A percentile compares a stretch with the other conserved stretches of the same genome.
phyloP scores from a whole-genome alignment of 2,329 filamentous ascomycete species.

The Colletotrichum sp. region DNA sequence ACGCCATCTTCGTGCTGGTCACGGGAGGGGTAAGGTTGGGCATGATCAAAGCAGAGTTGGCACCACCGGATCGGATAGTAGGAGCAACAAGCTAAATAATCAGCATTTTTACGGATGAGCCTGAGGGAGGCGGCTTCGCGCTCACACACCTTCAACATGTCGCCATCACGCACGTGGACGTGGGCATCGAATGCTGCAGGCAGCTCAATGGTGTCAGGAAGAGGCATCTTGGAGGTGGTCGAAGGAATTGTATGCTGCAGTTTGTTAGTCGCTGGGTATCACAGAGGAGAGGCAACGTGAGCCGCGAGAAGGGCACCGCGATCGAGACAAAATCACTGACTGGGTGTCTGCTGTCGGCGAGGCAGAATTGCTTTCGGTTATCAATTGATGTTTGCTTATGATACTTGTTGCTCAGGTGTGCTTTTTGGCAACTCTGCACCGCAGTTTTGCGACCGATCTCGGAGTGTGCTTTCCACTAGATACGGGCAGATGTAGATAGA shows the following conservation, averaged over 20 bases:
- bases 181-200: slow-evolving; percentile 72
- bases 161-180: slow-evolving; percentile 73
- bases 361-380: background rate
- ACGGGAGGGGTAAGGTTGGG: slow-evolving; percentile 71
- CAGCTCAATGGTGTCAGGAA: slow-evolving; percentile 48
- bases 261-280: background rate
- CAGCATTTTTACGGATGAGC: background rate
- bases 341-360: background rate
- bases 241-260: background rate
- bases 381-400: background rate
- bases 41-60: slow-evolving; percentile 45
- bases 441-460: background rate
- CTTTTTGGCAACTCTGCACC: background rate
- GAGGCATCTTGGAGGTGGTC: slow-evolving; percentile 5
- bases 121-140: background rate
- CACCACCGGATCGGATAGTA: slow-evolving; percentile 62
- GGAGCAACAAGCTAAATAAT: slow-evolving; percentile 46
- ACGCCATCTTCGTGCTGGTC: slow-evolving; percentile 64
- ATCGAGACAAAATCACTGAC: background rate
- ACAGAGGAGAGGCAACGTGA: background rate
- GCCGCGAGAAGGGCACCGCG: background rate
- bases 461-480: background rate
- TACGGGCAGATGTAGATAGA: background rate
- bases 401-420: background rate
- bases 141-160: slow-evolving; percentile 55